Conservation (phyloP, 2,329 filamentous ascomycete species). For the Hirsutella minnesotensis region DNA sequence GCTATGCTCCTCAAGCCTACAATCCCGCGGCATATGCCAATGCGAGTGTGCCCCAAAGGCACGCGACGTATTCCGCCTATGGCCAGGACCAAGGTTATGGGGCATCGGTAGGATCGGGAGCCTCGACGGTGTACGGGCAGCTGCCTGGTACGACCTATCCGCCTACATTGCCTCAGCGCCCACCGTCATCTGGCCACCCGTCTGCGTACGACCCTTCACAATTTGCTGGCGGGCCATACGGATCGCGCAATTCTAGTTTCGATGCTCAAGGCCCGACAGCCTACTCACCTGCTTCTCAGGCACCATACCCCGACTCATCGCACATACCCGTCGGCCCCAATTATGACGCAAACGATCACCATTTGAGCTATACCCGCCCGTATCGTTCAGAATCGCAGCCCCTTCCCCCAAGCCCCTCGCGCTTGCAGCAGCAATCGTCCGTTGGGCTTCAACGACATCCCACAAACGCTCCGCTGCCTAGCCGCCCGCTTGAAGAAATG, state of each 20-base stretch:
- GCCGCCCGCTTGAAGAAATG: conserved; percentile 33
- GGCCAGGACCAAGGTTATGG: conserved; percentile 31
- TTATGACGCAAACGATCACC: conserved; percentile 34
- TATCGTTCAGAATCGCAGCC: conserved; percentile 38
- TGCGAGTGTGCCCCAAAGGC: conserved; percentile 34
- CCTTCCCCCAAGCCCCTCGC: conserved; percentile 35
- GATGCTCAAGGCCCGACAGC: conserved; percentile 13
- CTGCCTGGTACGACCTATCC: conserved; percentile 24
- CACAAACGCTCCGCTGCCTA: conserved; percentile 48
- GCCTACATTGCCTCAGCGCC: conserved; percentile 7
- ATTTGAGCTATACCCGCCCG: conserved; percentile 29
- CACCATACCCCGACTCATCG: conserved; percentile 39
- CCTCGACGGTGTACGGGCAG: conserved; percentile 19
- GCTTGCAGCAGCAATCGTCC: conserved; percentile 26
- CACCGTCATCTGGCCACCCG: conserved; percentile 17
- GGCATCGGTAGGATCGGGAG: conserved; percentile 11
- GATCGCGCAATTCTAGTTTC: conserved; percentile 9
- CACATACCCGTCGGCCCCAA: conserved; percentile 41
- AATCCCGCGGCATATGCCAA: conserved; percentile 48
- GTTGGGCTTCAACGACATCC: conserved; percentile 43
- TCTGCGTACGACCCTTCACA: conserved; percentile 25
- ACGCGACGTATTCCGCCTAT: conserved; percentile 37
- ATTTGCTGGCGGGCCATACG: conserved; percentile 17
- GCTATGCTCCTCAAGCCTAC: conserved; percentile 41
- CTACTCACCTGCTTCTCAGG: conserved; percentile 22